Evolutionary conservation across 805 yeast species (phyloP).

Genomic region (Zygosaccharomyces rouxii): DNA sequence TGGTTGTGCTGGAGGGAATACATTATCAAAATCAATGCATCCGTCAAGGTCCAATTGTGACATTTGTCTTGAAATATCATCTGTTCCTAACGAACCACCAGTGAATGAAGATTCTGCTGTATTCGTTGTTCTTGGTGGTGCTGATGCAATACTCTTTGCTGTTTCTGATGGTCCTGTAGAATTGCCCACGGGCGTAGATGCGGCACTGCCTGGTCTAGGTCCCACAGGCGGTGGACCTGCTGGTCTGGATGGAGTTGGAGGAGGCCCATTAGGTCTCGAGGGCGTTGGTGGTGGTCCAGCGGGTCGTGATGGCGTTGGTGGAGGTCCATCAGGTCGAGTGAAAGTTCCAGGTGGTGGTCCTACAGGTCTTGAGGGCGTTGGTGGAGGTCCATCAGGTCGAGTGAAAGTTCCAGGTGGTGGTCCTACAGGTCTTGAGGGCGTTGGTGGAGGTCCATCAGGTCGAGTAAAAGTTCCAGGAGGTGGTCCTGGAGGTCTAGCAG

Average conservation of each 20-base stretch:
- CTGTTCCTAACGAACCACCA: background rate
- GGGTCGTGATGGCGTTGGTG: conserved; percentile 6
- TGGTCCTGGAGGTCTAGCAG: conserved; percentile 1
- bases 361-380: background rate
- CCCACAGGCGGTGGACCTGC: background rate
- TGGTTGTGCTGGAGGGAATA: conserved; percentile 45
- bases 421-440: conserved; percentile 1
- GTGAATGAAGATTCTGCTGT: background rate
- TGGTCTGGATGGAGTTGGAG: background rate
- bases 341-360: background rate
- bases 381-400: conserved; percentile 3
- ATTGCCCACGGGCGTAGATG: background rate
- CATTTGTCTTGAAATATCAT: background rate
- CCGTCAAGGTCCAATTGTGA: conserved; percentile 1
- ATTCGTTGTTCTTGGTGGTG: background rate
- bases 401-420: background rate
- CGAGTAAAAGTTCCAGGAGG: conserved; percentile 6
- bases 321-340: background rate
- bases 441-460: conserved; percentile 13
- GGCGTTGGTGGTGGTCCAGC: background rate
- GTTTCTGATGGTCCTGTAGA: background rate
- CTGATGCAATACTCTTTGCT: background rate
- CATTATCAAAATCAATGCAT: conserved; percentile 38
- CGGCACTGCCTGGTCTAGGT: background rate
- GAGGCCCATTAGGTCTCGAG: background rate